These are phyloP conservation scores for Yamadazyma akitaensis DNA, from an alignment of 805 yeast genomes.

Conservation along the genomic window DNA sequence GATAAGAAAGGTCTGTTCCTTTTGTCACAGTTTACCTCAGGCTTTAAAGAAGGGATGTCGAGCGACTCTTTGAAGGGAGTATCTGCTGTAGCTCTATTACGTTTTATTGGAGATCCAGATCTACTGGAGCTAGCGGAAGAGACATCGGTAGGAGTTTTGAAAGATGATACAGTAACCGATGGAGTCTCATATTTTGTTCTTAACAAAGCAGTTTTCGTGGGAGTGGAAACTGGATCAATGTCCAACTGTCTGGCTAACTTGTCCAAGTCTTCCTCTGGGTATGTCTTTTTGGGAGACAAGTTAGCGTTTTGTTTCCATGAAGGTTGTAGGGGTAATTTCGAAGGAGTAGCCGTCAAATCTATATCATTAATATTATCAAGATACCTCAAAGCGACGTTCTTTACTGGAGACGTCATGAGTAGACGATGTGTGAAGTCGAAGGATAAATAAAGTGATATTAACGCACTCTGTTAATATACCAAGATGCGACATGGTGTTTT, in stretches of 20 bases:
- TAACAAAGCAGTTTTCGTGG: constrained; percentile 27
- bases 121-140: constrained; percentile 17
- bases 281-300: constrained; percentile 9
- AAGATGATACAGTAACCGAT: constrained; percentile 41
- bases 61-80: constrained; percentile 5
- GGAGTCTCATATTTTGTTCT: constrained; percentile 37
- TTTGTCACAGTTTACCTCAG: constrained; percentile 2
- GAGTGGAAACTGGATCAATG: constrained; percentile 21
- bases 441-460: neutral
- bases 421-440: neutral
- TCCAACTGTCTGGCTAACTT: constrained; percentile 36
- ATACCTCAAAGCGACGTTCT: constrained; percentile 34
- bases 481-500: constrained; percentile 1
- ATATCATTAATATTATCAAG: constrained; percentile 31
- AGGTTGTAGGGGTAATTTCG: constrained; percentile 30
- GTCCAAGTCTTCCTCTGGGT: constrained; percentile 34
- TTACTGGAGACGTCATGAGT: constrained; percentile 7
- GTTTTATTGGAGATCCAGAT: constrained; percentile 17
- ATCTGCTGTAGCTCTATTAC: constrained; percentile 10
- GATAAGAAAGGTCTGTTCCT: constrained; percentile 19
- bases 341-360: constrained; percentile 16
- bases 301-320: constrained; percentile 23
- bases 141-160: constrained; percentile 27
- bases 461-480: neutral
- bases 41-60: constrained; percentile 12